Percentiles rank a stretch among this genome's conserved stretches.
Evolutionary conservation across 1,284 basidiomycete genomes (phyloP).

Genomic region (Rhodotorula sp.): DNA sequence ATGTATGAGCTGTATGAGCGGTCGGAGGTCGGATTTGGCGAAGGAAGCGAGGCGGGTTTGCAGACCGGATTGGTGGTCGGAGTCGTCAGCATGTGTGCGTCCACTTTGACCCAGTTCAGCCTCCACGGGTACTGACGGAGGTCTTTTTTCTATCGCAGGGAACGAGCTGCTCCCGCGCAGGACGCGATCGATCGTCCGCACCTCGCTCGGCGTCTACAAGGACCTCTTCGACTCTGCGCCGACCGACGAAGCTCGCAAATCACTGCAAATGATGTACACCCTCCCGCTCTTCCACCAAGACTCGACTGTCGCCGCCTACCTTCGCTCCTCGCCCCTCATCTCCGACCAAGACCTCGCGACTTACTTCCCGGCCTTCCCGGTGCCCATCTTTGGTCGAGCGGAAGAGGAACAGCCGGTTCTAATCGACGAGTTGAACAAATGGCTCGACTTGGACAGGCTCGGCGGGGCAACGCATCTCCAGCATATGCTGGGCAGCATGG

Average conservation of each 20-base stretch:
- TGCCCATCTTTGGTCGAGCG: background rate
- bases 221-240: constrained; percentile 12
- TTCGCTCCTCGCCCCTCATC: constrained; percentile 6
- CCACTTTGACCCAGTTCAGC: background rate
- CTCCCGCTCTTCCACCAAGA: constrained; percentile 7
- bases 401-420: background rate
- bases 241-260: too few relatives aligned
- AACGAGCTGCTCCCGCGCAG: constrained; percentile 24
- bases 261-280: background rate
- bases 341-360: background rate
- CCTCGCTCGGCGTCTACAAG: constrained; percentile 6
- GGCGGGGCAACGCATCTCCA: constrained; percentile 4
- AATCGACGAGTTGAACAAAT: constrained; percentile 2
- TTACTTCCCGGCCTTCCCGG: constrained; percentile 3
- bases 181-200: constrained; percentile 13
- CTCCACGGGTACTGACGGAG: too few relatives aligned
- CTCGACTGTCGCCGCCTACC: constrained; percentile 5
- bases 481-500: constrained; percentile 5
- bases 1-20: constrained; percentile 11
- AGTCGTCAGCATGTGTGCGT: constrained; percentile 11
- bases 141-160: background rate
- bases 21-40: constrained; percentile 9
- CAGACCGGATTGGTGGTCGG: constrained; percentile 1
- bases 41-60: constrained; percentile 1
- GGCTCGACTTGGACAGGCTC: constrained; percentile 3